These are phyloP conservation scores for Scenedesmus sp. DNA, from an alignment of 163 green algal species.

Conservation along the genomic window DNA sequence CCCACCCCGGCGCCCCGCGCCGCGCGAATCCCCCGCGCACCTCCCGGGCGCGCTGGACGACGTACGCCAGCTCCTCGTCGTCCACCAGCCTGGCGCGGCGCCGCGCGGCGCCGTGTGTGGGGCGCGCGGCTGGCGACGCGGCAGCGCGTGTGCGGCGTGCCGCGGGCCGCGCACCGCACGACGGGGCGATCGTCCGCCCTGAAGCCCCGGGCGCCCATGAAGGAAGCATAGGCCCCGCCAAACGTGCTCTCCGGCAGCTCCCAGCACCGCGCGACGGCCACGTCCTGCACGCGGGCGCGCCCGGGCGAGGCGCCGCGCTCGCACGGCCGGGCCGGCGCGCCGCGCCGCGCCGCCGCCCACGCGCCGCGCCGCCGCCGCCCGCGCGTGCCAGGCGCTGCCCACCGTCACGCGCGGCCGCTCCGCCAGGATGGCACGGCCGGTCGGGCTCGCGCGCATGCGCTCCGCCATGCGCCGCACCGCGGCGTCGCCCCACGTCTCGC, in stretches of 20 bases:
- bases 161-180: constrained; percentile 59
- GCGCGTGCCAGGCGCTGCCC: no score
- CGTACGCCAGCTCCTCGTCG: constrained; percentile 94
- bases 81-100: constrained; percentile 83
- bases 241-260: constrained; percentile 82
- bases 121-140: no score
- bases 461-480: constrained; percentile 71
- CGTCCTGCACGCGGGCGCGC: constrained; percentile 57
- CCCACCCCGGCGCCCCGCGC: no score
- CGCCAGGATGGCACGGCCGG: constrained; percentile 74
- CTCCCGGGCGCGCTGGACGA: constrained; percentile 81
- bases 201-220: constrained; percentile 94
- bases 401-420: constrained; percentile 86
- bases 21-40: background rate
- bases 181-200: constrained; percentile 84
- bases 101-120: no score
- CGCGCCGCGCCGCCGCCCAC: no score
- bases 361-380: no score
- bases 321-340: no score
- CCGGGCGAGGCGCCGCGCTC: no score
- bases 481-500: constrained; percentile 86
- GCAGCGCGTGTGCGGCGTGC: no score
- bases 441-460: constrained; percentile 75
- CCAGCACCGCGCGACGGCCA: constrained; percentile 63
- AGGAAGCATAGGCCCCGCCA: constrained; percentile 90